A percentile compares a stretch with the other conserved stretches of the same genome.
These are phyloP conservation scores for Chionographis japonica DNA, from an alignment of 106 monocot genomes.

Conservation along the genomic window DNA sequence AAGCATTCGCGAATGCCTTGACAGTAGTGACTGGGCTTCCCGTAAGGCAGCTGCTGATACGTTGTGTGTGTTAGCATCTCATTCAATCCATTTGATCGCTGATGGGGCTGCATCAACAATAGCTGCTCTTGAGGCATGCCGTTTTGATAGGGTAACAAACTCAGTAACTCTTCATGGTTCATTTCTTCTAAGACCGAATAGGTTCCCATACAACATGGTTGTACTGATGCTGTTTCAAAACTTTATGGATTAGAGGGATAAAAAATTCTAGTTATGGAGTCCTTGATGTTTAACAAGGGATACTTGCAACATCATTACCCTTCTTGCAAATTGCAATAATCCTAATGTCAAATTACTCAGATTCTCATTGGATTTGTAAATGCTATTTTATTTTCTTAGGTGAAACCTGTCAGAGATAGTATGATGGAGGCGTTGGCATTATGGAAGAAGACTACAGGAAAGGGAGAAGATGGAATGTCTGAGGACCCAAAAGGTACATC, in stretches of 20 bases:
- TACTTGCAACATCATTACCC: neutral
- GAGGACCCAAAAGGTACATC: constrained; percentile 43
- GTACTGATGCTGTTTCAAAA: neutral
- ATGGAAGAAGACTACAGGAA: constrained; percentile 72
- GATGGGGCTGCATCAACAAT: constrained; percentile 62
- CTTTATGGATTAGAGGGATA: neutral
- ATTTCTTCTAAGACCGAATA: neutral
- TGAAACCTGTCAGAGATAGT: constrained; percentile 95
- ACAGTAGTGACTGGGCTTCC: constrained; percentile 85
- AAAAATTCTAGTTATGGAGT: neutral
- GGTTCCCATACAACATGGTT: neutral
- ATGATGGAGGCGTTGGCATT: constrained; percentile 56
- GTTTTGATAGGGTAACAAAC: constrained; percentile 98
- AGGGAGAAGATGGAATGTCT: constrained; percentile 32
- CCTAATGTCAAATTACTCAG: no score
- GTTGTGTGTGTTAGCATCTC: constrained; percentile 58
- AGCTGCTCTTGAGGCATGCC: constrained; percentile 73
- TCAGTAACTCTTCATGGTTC: neutral
- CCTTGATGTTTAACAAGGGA: neutral
- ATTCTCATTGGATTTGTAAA: neutral
- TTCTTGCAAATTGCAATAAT: neutral
- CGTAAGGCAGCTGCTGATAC: constrained; percentile 96
- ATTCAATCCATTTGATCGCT: constrained; percentile 61
- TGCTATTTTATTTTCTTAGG: constrained; percentile 29
- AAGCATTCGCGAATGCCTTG: constrained; percentile 79